Conservation (phyloP, 345 rosid species). For the Erodium maritimum region DNA sequence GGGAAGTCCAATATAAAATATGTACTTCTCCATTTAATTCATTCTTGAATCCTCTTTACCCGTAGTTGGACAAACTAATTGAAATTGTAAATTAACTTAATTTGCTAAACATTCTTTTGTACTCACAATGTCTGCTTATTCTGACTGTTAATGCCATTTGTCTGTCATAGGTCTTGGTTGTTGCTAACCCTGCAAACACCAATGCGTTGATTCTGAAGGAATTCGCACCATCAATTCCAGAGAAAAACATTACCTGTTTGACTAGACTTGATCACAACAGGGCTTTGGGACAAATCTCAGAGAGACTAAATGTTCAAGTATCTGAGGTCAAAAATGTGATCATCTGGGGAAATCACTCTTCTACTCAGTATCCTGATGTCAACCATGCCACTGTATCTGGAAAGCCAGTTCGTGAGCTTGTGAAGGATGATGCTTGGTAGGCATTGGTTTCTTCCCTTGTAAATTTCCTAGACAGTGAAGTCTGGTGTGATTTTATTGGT, state of each 20-base stretch:
- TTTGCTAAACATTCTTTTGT: too few species aligned
- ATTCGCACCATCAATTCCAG: slow-evolving; percentile 92
- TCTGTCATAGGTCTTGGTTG: slow-evolving; percentile 69
- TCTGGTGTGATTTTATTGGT: neutral
- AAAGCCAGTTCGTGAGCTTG: slow-evolving; percentile 69
- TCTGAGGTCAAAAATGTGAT: slow-evolving; percentile 88
- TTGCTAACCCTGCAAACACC: slow-evolving; percentile 98
- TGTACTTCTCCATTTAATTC: too few species aligned
- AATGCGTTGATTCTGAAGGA: slow-evolving; percentile 96
- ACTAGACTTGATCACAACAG: slow-evolving; percentile 96
- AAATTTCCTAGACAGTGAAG: too few species aligned
- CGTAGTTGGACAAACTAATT: too few species aligned
- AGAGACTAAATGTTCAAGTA: slow-evolving; percentile 74
- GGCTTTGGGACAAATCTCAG: slow-evolving; percentile 95
- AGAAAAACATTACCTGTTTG: slow-evolving; percentile 84
- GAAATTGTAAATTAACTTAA: too few species aligned
- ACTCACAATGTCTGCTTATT: too few species aligned
- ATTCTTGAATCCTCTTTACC: too few species aligned
- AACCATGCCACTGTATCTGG: slow-evolving; percentile 85
- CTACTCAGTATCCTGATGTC: slow-evolving; percentile 96
- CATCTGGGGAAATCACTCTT: slow-evolving; percentile 99
- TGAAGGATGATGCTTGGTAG: slow-evolving; percentile 80
- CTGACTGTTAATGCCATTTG: neutral
- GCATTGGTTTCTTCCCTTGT: slow-evolving; percentile 2
- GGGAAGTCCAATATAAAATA: too few species aligned